Conservation (phyloP, 352 stramenopile genomes). For the Pythium rishiriense region DNA sequence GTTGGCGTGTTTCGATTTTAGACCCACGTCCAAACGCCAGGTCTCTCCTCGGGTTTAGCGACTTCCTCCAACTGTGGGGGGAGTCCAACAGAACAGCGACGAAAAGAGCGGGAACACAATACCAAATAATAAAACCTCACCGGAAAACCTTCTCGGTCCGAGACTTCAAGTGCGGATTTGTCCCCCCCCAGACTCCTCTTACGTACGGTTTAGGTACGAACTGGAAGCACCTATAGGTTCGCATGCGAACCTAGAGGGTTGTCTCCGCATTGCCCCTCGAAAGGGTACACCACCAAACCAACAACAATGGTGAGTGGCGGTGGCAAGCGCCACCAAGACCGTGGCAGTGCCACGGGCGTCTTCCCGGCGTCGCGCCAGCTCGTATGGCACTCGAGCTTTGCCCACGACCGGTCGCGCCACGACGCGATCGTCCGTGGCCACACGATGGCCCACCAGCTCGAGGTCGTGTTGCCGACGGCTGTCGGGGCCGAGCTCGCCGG, state of each 20-base stretch:
- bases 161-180: conserved; percentile 15
- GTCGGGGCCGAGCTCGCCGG: conserved; percentile 38
- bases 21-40: conserved; percentile 2
- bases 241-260: neutral
- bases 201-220: too few species aligned
- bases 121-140: conserved; percentile 1
- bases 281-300: conserved; percentile 2
- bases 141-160: too few species aligned
- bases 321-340: conserved; percentile 41
- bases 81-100: neutral
- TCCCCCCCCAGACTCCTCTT: too few species aligned
- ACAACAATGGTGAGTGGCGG: conserved; percentile 68
- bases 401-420: conserved; percentile 48
- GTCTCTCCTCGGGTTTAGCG: conserved; percentile 34
- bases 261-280: neutral
- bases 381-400: conserved; percentile 66
- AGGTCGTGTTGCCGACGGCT: conserved; percentile 52
- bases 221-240: neutral
- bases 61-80: neutral
- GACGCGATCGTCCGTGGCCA: conserved; percentile 43
- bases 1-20: neutral
- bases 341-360: conserved; percentile 16
- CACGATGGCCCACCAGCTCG: conserved; percentile 69
- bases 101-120: neutral
- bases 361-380: conserved; percentile 46